phyloP scores from a whole-genome alignment of 768 basidiomycete genomes.

The Auricularia cornea region DNA sequence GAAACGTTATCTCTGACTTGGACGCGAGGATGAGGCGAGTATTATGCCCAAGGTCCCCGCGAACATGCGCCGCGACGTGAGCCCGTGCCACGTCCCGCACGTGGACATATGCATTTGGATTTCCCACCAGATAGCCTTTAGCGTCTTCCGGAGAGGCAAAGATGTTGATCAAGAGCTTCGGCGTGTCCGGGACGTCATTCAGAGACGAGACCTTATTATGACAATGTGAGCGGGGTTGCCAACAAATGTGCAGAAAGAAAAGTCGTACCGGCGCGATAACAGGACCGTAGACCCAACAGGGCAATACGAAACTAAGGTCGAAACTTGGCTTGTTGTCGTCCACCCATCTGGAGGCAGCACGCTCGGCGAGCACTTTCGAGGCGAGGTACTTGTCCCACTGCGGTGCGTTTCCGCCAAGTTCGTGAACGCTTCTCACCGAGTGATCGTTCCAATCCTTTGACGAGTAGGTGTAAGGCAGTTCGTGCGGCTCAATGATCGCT shows the following conservation, averaged over 20 bases:
- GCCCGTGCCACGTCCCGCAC: not conserved
- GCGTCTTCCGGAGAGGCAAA: not conserved
- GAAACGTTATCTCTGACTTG: not conserved
- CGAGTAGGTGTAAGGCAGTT: not conserved
- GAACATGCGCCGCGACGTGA: not conserved
- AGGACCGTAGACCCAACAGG: slow-evolving; percentile 1
- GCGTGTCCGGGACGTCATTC: not conserved
- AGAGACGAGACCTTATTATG: not conserved
- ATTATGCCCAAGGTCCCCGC: not conserved
- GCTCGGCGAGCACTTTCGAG: slow-evolving; percentile 11
- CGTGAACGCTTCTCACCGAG: not conserved
- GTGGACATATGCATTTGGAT: not conserved
- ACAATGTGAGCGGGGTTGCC: too few relatives aligned
- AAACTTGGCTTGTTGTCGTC: slow-evolving; percentile 10
- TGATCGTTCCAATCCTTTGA: slow-evolving; percentile 1
- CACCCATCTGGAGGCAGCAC: slow-evolving; percentile 12
- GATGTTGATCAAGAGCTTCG: not conserved
- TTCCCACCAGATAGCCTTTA: too few relatives aligned
- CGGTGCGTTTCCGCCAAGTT: not conserved
- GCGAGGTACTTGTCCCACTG: slow-evolving; percentile 5
- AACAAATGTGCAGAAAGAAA: not conserved
- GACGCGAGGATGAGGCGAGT: not conserved
- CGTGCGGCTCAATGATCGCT: slow-evolving; percentile 18
- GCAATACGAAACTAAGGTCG: too few relatives aligned
- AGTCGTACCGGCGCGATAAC: too few relatives aligned